Percentiles rank a stretch among this genome's conserved stretches.
phyloP scores from a whole-genome alignment of 2,329 filamentous ascomycete species.

The Passalora sequoiae region DNA sequence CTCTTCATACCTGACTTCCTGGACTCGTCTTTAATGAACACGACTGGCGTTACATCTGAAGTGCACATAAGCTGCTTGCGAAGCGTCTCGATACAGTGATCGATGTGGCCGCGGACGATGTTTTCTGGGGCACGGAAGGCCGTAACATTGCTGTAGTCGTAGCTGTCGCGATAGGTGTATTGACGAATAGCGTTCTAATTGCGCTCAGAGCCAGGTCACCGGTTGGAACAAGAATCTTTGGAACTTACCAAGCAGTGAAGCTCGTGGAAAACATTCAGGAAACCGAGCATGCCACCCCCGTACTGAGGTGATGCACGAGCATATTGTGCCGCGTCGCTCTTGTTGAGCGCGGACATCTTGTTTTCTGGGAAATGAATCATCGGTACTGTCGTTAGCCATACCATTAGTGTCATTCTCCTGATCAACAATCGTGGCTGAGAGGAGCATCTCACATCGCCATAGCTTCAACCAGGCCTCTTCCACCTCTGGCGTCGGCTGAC shows the following conservation, averaged over 20 bases:
- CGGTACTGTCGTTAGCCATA: neutral
- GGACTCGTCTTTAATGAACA: neutral
- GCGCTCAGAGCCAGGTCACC: neutral
- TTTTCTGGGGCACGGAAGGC: neutral
- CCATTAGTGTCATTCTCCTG: neutral
- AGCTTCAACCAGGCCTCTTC: neutral
- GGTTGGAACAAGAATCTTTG: neutral
- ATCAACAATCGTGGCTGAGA: neutral
- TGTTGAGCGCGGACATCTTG: constrained; percentile 1
- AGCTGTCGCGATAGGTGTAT: neutral
- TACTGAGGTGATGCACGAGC: neutral
- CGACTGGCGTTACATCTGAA: neutral
- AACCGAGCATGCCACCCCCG: neutral
- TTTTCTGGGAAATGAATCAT: neutral
- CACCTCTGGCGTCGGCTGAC: constrained; percentile 1
- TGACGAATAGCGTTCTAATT: neutral
- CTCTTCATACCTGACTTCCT: neutral
- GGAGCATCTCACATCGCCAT: neutral
- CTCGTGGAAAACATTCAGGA: neutral
- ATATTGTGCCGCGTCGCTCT: neutral
- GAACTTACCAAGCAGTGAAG: constrained; percentile 1
- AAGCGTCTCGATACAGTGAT: constrained; percentile 1
- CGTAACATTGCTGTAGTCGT: neutral
- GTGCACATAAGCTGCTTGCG: constrained; percentile 4
- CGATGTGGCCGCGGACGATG: constrained; percentile 4